These are phyloP conservation scores for Discostella pseudostelligera DNA, from an alignment of 108 stramenopile genomes.

Conservation along the genomic window DNA sequence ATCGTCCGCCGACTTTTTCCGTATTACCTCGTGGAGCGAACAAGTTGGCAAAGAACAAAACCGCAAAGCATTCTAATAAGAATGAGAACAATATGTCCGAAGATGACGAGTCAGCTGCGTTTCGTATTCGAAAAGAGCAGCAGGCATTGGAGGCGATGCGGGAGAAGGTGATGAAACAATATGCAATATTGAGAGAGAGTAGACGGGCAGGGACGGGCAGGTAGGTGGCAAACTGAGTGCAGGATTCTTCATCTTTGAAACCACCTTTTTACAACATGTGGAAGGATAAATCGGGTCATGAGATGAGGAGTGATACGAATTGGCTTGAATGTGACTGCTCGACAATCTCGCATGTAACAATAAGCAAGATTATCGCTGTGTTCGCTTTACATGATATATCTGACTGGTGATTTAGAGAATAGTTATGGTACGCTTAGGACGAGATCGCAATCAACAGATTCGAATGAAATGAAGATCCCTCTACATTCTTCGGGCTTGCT, in stretches of 20 bases:
- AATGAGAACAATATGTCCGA: not conserved
- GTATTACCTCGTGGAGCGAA: conserved; percentile 33
- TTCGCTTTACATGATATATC: too few relatives aligned
- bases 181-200: conserved; percentile 39
- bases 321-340: too few relatives aligned
- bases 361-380: not conserved
- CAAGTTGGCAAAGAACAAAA: conserved; percentile 27
- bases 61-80: not conserved
- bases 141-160: conserved; percentile 41
- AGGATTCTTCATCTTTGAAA: too few relatives aligned
- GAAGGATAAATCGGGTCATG: too few relatives aligned
- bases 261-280: too few relatives aligned
- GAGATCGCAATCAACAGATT: conserved; percentile 80
- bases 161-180: conserved; percentile 43
- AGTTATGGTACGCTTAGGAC: too few relatives aligned
- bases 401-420: too few relatives aligned
- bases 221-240: too few relatives aligned
- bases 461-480: conserved; percentile 63
- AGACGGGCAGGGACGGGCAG: not conserved
- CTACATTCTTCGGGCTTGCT: conserved; percentile 79
- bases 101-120: conserved; percentile 3
- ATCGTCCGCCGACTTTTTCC: conserved; percentile 40
- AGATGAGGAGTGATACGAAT: too few relatives aligned
- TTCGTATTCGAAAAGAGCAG: conserved; percentile 38
- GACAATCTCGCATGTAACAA: too few relatives aligned